These are phyloP conservation scores for Diaporthe nobilis DNA, from an alignment of 2,329 filamentous ascomycete species.

Conservation along the genomic window DNA sequence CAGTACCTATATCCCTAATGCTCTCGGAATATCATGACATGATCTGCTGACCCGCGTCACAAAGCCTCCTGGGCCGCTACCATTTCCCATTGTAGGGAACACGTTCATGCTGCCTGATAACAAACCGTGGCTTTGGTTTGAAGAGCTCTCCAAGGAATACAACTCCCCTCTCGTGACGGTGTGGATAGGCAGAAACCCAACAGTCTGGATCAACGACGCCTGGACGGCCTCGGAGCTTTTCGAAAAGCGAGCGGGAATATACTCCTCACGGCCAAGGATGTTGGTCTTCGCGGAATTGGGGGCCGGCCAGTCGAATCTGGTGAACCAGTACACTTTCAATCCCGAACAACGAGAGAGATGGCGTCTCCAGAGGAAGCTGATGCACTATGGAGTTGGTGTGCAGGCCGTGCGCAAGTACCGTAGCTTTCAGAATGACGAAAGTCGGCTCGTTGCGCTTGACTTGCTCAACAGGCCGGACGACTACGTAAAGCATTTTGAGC, in stretches of 20 bases:
- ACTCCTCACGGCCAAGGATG: constrained; percentile 65
- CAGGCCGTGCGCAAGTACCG: constrained; percentile 69
- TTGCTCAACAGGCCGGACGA: constrained; percentile 59
- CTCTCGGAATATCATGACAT: neutral
- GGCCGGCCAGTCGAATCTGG: constrained; percentile 58
- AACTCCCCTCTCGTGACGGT: constrained; percentile 66
- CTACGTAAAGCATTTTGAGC: constrained; percentile 68
- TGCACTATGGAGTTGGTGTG: constrained; percentile 65
- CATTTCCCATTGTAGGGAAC: constrained; percentile 68
- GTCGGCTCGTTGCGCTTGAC: constrained; percentile 67
- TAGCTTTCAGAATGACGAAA: constrained; percentile 70
- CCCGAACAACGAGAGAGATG: constrained; percentile 58
- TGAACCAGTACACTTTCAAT: constrained; percentile 59
- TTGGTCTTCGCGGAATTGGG: constrained; percentile 63
- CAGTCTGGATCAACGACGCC: constrained; percentile 64
- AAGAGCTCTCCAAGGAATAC: constrained; percentile 64
- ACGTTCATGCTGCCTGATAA: constrained; percentile 67
- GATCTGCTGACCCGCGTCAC: constrained; percentile 37
- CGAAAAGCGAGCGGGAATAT: constrained; percentile 66
- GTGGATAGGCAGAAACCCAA: constrained; percentile 66
- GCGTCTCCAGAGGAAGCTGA: constrained; percentile 64
- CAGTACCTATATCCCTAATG: constrained; percentile 16
- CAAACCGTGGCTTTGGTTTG: constrained; percentile 72
- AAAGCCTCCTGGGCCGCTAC: constrained; percentile 68
- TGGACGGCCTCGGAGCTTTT: constrained; percentile 68